phyloP scores from a whole-genome alignment of 345 rosid species.

The Moricandia arvensis region DNA sequence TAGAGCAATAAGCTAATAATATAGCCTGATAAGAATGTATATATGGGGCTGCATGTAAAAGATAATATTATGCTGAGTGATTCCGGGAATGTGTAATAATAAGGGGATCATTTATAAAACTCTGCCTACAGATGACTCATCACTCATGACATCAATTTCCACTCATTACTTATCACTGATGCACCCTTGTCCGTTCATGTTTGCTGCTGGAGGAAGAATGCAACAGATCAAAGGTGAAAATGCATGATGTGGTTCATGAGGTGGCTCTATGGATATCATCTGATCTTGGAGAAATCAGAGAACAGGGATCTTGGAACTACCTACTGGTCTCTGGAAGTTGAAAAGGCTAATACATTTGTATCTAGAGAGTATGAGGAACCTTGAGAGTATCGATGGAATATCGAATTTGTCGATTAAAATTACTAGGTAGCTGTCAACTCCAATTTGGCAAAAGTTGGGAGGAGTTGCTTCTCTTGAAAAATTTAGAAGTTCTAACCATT shows the following conservation, averaged over 20 bases:
- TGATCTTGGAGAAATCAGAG: neutral
- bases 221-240: neutral
- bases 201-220: neutral
- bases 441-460: neutral
- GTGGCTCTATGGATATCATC: neutral
- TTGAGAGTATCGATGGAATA: neutral
- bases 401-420: neutral
- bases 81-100: neutral
- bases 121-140: neutral
- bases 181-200: neutral
- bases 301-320: neutral
- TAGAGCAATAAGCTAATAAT: neutral
- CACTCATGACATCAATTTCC: too few relatives aligned
- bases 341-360: neutral
- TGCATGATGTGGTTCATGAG: neutral
- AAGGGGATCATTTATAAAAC: neutral
- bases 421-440: neutral
- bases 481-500: neutral
- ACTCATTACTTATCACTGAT: too few relatives aligned
- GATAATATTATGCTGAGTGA: neutral
- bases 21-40: slow-evolving; percentile 1
- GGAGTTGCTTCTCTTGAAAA: neutral
- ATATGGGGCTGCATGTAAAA: neutral
- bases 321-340: neutral
- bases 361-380: neutral